Base-by-base conservation (phyloP, 495 filamentous ascomycete species). In the Aspergillus leporis region DNA sequence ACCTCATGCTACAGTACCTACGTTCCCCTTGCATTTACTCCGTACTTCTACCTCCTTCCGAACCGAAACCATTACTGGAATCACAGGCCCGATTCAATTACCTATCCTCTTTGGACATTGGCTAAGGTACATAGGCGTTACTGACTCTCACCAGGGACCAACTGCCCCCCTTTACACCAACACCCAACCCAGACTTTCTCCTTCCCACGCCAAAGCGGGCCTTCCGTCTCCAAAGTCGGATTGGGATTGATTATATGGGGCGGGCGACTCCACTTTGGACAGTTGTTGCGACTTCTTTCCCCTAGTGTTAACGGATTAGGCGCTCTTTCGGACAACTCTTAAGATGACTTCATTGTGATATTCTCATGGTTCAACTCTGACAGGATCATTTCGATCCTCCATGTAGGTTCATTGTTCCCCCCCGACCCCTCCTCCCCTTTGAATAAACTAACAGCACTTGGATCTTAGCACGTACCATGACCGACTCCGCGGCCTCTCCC, bases 401-500 rank as follows among this genome's bases (percentile, higher is more conserved):
- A 21, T 45, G 41, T 45, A 21, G 18, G 41, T 19, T 18, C 41
- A 12, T n/a, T 21, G 6, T 2, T 45, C 41, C 16, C 41, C 43
- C 25, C 53, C n/a, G 22, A 32, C 18, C n/a, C n/a, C n/a, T 36
- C 23, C 28, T 51, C 46, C 38, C 38, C 9, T 32, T 51, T 53
- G 45, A 31, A 7, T 23, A 12, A 47, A 47, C 43, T 23, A 47
- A 47, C 19, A 47, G 18, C 18, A 14, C 43, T 23, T 22, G 4
- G 2, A 5, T 14, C 21, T 47, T 23, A 47, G 21, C 38, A 57
- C 43, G 13, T 53, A 70, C 50, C 55, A 76, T 74, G 67, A 55
- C 71, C 51, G 66, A 70, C 58, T 57, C 52, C 50, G 46, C 65
- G 43, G 57, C 54, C 47, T 59, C 65, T 43, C 53, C 66, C 38